Base-by-base conservation (phyloP, 345 rosid genomes). In the Laguncularia racemosa region DNA sequence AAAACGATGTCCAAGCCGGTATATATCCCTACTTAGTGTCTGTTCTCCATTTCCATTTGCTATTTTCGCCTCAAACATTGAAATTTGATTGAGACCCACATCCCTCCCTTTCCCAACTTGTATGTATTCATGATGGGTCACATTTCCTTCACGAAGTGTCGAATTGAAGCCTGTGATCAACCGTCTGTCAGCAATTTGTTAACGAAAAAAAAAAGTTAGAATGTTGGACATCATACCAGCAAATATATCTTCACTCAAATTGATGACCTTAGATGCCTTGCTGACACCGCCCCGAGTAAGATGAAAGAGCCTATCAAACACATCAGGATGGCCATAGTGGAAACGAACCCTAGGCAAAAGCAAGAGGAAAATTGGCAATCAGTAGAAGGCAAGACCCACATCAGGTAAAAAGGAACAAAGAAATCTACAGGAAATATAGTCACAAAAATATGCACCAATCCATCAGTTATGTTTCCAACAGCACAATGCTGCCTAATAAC, bases 91-190 rank as follows among this genome's bases (percentile, higher is more conserved):
- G 47, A 95, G 87, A n/a, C 99, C 97, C 68, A 95, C 99, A 74
- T 90, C 97, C 70, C 99, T 88, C 44, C 97, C 99, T 75, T 95
- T 95, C 51, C 99, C 99, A 49, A 95, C 99, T 83, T 95, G 99
- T 73, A 88, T 90, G 71, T 95, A 95, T 53, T 95, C 99, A 53
- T 95, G 99, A 81, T 95, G 99, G 33, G 99, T 95, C 52, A 95
- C 95, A 81, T 95, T 95, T 65, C 99, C 99, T 83, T 90, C 93
- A 45, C 99, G 99, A 46, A 95, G 99, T 12, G 99, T 95, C 56
- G 99, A 90, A 72, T 90, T 90, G 79, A 88, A 95, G 48, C 99
- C 99, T 95, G 75, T 67, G 61, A 20, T 23, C 16, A 18, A 52
- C 16, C 14, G 1, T 2, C 28, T 14, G 50, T 14, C 50, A 47